Base-by-base conservation (phyloP, 192 early-diverging fungal species). In the Coemansia sp. region DNA sequence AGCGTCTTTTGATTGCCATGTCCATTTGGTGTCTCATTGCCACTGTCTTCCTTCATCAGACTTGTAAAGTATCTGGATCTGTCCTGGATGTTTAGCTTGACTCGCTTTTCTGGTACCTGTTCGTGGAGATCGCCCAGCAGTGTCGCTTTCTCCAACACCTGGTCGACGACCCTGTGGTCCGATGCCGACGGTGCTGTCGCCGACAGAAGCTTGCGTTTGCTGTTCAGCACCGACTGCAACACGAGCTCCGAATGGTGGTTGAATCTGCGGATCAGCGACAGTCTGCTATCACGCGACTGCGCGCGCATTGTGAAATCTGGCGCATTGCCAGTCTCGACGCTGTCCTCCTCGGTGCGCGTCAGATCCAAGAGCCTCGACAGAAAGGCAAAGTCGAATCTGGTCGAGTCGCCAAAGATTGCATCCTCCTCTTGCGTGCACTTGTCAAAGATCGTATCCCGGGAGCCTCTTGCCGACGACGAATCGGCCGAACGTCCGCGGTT, bases 161-260 rank as follows among this genome's bases (percentile, higher is more conserved):
- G 78, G 66, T 87, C 74, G 1, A 38, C 67, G 0, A 54, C 35
- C 0, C 19, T 52, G 34, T 61, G 57, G 15, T 61, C 63, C 4
- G 52, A 32, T 2, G 55, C 29, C 1, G 36, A 35, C 42, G 42
- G 42, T 5, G 42, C 42, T 0, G 42, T 45, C 0, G 54, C 40
- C 9, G 46, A 42, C 53, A 54, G 36, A n/a, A 52, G 41, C 57
- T 58, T 61, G 53, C 62, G 70, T 62, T 80, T 76, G 61, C 60
- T 71, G 45, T 36, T 78, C 7, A 67, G 48, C 13, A 79, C 81
- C 60, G 86, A 74, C 25, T 73, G 60, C 59, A 98, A 71, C 4
- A 97, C 90, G 7, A 89, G 79, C 70, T 89, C 86, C 4, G 93
- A 92, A 62, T 96, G 94, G 48, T 92, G 88, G 67, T 98, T 98